Evolutionary conservation across 306 rosid genomes (phyloP), one percentile per base, ranked within the genome.

Genomic region (Ammopiptanthus mongolicus): DNA sequence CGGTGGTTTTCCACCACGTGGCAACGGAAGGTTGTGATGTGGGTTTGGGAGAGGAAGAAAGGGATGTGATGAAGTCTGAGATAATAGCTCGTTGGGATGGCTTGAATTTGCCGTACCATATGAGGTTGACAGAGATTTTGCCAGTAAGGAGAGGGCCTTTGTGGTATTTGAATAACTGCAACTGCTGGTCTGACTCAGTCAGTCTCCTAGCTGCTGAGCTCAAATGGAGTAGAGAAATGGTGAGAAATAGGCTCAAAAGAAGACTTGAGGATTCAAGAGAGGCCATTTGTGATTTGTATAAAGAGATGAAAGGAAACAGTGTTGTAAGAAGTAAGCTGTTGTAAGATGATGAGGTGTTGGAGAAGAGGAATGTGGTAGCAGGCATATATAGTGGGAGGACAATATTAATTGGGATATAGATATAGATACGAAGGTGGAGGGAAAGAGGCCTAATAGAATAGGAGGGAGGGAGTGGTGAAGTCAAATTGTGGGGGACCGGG

Each of bases 41-140:
- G 21, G 53, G 37, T 17, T 56, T 75, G 47, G 79, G 47, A 31
- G 81, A 60, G 9, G 85, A 67, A 19, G 74, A 78, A 14, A 81
- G 82, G 23, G 88, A 85, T 37, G 84, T 63, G 33, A 81, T 42
- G 69, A 85, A 85, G 47, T 88, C 88, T 0, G 90, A 77, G n/a
- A 88, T 3, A 0, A 86, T 86, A 14, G 90, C 82, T 47, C 82
- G 55, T 11, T 88, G 85, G n/a, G 89, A 78, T 41, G 87, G 84
- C n/a, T 85, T 86, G 85, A 86, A 88, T 0, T 81, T 88, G 0
- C 86, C 90, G 5, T 88, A 88, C 90, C 86, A 88, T 5, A 88
- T 84, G 63, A 85, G 69, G 56, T 84, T 59, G 2, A 85, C 41
- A 0, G 85, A 60, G 71, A 85, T 79, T 82, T 76, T 73, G 0